Conservation (phyloP, 768 basidiomycete species). For the Porphyrellus cyaneotinctus region DNA sequence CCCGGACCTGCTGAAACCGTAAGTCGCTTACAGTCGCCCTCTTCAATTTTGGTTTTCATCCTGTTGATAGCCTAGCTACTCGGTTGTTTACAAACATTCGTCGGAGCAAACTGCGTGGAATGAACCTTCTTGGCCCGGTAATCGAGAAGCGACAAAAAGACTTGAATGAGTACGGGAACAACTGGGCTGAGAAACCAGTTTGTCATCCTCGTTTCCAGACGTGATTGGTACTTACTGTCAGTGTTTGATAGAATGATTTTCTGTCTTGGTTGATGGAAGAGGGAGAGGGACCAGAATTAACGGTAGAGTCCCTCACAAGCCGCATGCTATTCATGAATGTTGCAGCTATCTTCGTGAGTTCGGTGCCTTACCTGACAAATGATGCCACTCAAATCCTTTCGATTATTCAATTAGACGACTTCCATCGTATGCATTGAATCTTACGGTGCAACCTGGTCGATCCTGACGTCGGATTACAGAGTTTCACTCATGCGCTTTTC, state of each 20-base stretch:
- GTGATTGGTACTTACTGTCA: not conserved
- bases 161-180: constrained; percentile 20
- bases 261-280: constrained; percentile 32
- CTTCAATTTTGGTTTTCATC: not conserved
- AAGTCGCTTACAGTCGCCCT: not conserved
- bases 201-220: not conserved
- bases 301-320: constrained; percentile 19
- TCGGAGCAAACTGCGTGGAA: constrained; percentile 1
- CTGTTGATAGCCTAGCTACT: not conserved
- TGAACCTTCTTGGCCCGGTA: constrained; percentile 25
- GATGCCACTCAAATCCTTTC: not conserved
- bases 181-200: constrained; percentile 34
- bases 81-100: not conserved
- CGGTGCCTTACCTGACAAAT: too few relatives aligned
- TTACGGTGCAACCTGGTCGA: too few relatives aligned
- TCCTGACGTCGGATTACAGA: constrained; percentile 14
- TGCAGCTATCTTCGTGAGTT: constrained; percentile 22
- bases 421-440: constrained; percentile 8
- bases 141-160: constrained; percentile 27
- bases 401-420: constrained; percentile 11
- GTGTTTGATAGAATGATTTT: constrained; percentile 28
- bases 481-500: constrained; percentile 33
- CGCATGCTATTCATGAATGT: constrained; percentile 17
- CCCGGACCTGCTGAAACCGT: not conserved
- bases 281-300: constrained; percentile 17